These are phyloP conservation scores for Calonectria multiphialidica DNA, from an alignment of 2,329 filamentous ascomycete genomes.

Conservation along the genomic window DNA sequence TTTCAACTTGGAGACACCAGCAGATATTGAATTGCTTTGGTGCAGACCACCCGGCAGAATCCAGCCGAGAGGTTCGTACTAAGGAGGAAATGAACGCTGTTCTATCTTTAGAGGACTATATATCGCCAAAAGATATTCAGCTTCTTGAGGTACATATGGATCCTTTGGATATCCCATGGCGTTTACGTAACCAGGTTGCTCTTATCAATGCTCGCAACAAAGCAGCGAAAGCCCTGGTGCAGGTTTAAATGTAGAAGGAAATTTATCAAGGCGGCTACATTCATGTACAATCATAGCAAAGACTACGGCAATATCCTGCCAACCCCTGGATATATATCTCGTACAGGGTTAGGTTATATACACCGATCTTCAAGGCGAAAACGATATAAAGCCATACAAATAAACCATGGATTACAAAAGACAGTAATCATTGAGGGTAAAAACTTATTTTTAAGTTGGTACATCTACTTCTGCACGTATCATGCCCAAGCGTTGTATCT, in stretches of 20 bases:
- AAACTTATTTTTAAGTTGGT: background rate
- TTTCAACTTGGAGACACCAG: constrained; percentile 22
- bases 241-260: no score
- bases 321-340: no score
- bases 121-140: constrained; percentile 9
- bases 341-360: no score
- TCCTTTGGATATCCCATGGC: constrained; percentile 20
- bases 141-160: constrained; percentile 27
- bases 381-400: no score
- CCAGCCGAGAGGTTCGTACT: constrained; percentile 15
- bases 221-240: no score
- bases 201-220: constrained; percentile 6
- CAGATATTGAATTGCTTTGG: constrained; percentile 11
- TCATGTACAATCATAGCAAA: no score
- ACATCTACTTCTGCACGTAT: background rate
- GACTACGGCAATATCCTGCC: no score
- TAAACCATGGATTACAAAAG: no score
- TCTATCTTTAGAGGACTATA: background rate
- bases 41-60: background rate
- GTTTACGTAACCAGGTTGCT: constrained; percentile 12
- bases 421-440: no score
- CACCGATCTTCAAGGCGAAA: no score
- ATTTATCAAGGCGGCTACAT: no score
- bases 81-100: constrained; percentile 18
- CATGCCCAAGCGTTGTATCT: background rate